Evolutionary conservation across 305 asterid species (phyloP).

Genomic region (Fraxinus platypoda): DNA sequence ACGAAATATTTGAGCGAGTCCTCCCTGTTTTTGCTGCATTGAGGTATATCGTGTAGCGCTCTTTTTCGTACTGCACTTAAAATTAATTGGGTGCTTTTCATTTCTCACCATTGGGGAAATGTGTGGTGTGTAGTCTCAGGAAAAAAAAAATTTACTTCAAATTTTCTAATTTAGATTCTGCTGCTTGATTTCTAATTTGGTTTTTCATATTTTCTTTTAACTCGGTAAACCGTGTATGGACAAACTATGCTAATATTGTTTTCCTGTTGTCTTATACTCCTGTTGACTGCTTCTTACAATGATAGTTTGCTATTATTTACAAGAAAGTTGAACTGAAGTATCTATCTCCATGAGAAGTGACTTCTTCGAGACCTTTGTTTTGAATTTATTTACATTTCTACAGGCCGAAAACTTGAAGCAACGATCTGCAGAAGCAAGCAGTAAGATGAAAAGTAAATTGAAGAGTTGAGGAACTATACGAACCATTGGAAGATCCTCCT

Average conservation of each 20-base stretch:
- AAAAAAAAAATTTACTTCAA: background rate
- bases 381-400: background rate
- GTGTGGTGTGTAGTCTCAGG: background rate
- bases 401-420: slow-evolving; percentile 12
- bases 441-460: slow-evolving; percentile 20
- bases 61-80: background rate
- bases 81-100: slow-evolving; percentile 1
- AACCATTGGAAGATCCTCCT: slow-evolving; percentile 11
- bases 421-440: slow-evolving; percentile 29
- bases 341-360: background rate
- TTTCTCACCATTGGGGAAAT: slow-evolving; percentile 13
- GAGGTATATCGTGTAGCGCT: slow-evolving; percentile 38
- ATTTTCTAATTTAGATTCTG: slow-evolving; percentile 2
- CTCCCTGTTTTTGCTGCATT: slow-evolving; percentile 59
- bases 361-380: background rate
- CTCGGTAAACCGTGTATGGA: background rate
- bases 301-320: background rate
- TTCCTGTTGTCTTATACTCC: background rate
- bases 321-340: slow-evolving; percentile 3
- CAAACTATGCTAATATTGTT: background rate
- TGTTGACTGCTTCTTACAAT: background rate
- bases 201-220: slow-evolving; percentile 3
- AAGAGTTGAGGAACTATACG: slow-evolving; percentile 16
- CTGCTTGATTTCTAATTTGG: slow-evolving; percentile 11
- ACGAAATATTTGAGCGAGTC: slow-evolving; percentile 79